phyloP scores from a whole-genome alignment of 768 basidiomycete genomes.

The Xerocomellus chrysenteron region DNA sequence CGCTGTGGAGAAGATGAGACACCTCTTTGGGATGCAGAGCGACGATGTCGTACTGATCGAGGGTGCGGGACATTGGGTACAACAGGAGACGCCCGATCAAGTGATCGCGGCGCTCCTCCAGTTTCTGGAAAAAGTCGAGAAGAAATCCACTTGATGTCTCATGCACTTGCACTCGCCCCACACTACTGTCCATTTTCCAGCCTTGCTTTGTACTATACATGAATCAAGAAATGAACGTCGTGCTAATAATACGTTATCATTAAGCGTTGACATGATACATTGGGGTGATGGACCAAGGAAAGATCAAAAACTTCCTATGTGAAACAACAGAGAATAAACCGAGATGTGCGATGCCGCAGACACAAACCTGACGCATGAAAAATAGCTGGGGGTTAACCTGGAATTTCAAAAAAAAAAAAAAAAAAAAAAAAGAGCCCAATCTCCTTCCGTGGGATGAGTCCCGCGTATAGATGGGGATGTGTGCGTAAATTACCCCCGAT shows the following conservation, averaged over 20 bases:
- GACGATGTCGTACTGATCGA: conserved; percentile 52
- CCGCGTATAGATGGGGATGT: background rate
- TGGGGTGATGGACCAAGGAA: conserved; percentile 18
- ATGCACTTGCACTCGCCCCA: background rate
- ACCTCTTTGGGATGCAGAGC: conserved; percentile 33
- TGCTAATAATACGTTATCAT: conserved; percentile 20
- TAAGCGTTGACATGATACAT: conserved; percentile 23
- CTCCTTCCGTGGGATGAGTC: background rate
- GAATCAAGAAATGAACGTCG: conserved; percentile 6
- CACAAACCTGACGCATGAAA: background rate
- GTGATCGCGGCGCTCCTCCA: conserved; percentile 41
- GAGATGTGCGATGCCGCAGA: conserved; percentile 6
- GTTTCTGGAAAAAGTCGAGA: conserved; percentile 37
- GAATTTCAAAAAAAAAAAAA: background rate
- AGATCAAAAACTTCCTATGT: conserved; percentile 17
- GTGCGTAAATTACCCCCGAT: background rate
- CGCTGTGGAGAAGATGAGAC: conserved; percentile 43
- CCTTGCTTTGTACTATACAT: conserved; percentile 14
- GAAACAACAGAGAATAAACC: conserved; percentile 24
- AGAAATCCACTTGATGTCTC: background rate
- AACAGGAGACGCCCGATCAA: conserved; percentile 50
- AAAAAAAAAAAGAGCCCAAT: background rate
- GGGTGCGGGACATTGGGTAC: conserved; percentile 65
- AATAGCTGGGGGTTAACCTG: conserved; percentile 4
- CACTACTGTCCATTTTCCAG: background rate